Base-by-base conservation (phyloP, 2,329 filamentous ascomycete species). In the Bipolaris victoriae region DNA sequence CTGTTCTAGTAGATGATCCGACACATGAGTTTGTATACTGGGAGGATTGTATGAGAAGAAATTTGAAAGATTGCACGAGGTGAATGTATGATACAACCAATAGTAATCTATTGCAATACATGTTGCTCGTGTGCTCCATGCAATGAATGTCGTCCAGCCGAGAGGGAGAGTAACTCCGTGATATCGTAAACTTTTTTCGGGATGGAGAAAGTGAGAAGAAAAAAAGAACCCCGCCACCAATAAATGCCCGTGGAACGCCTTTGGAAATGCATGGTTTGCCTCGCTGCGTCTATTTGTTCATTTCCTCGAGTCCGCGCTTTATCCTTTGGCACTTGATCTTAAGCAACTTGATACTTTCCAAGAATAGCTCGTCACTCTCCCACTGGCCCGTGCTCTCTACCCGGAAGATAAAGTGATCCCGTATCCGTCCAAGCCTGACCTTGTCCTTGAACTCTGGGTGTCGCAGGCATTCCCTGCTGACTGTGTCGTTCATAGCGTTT, bases 331-430 rank as follows among this genome's bases (percentile, higher is more conserved):
- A 95, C 82, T 98, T 98, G 69, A 86, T 82, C 81, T 93, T 97
- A 61, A 99, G 80, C 66, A 92, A 82, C 79, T 89, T 90, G 49
- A 99, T 85, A 26, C 91, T 88, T 79, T 98, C 92, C 55, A 99
- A 78, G 81, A 99, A 98, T 63, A 99, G 83, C 78, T 92, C 88
- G 70, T 98, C 94, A 73, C 92, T 97, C 57, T 95, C 89, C 82
- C 92, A 96, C 80, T 99, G 95, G 5, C 95, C 96, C 0, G 92
- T 89, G 81, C 93, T 97, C 82, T 99, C 95, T 35, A 99, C 84
- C 52, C 88, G 90, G 83, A 95, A 99, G 78, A 99, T 98, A 77
- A 99, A 99, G 80, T 99, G 96, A 76, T 99, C 95, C 64, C 92
- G 84, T 68, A 92, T 82, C 52, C 96, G 85, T 41, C 95, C 95